These are phyloP conservation scores for Hymenoscyphus repandus DNA, from an alignment of 2,329 filamentous ascomycete genomes.

Conservation along the genomic window DNA sequence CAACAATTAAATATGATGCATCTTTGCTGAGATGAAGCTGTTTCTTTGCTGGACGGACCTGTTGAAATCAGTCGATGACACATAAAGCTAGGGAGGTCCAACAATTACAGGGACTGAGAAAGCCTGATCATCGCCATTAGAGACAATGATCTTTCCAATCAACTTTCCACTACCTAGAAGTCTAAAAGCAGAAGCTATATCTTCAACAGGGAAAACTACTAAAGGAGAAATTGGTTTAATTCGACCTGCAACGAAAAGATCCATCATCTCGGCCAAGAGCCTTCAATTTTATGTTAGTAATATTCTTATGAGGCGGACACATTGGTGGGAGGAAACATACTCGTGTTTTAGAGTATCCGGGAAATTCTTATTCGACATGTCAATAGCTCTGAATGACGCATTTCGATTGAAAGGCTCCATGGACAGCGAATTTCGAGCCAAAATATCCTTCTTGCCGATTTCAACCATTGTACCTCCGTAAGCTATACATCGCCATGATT, in stretches of 20 bases:
- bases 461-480: slow-evolving; percentile 28
- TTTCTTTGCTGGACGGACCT: slow-evolving; percentile 9
- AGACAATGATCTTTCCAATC: slow-evolving; percentile 38
- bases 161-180: slow-evolving; percentile 37
- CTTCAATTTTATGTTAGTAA: background rate
- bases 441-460: slow-evolving; percentile 19
- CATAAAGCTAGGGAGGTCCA: background rate
- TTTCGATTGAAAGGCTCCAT: slow-evolving; percentile 19
- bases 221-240: slow-evolving; percentile 17
- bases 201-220: slow-evolving; percentile 19
- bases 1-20: slow-evolving; percentile 20
- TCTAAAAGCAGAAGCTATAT: slow-evolving; percentile 21
- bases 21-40: slow-evolving; percentile 14
- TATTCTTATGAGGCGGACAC: too few relatives aligned
- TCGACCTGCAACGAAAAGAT: slow-evolving; percentile 7
- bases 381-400: slow-evolving; percentile 16
- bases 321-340: too few relatives aligned
- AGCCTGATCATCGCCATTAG: slow-evolving; percentile 7
- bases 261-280: slow-evolving; percentile 8
- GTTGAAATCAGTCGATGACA: background rate
- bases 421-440: slow-evolving; percentile 10
- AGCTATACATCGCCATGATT: slow-evolving; percentile 32
- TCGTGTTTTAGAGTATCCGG: background rate
- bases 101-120: background rate
- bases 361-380: slow-evolving; percentile 15